Base-by-base conservation (phyloP, 2,329 filamentous ascomycete species). In the Talaromyces sp. region DNA sequence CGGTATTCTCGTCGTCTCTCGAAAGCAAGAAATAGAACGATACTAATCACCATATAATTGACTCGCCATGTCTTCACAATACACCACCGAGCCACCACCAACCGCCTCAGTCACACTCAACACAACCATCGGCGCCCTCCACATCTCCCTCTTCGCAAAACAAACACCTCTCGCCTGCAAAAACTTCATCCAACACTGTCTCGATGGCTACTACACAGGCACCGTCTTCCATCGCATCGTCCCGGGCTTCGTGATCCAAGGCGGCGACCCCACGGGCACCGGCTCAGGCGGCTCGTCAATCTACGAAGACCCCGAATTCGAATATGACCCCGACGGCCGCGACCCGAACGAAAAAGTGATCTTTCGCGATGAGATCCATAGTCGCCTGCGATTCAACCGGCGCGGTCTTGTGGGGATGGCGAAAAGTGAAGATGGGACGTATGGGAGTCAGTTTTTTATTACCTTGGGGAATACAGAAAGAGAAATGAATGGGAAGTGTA, bases 381-480 rank as follows among this genome's bases (percentile, higher is more conserved):
- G 90, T 71, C 86, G 95, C 36, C 83, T 99, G 70, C 96, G 96
- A 77, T 98, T 95, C 83, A 98, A 96, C 72, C 85, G 95, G 58
- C 85, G 95, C 67, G 95, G 95, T 0, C 80, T 98, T 71, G 79
- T 99, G 71, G 95, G 91, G n/a, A 97, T 98, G 93, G 95, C 95
- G 31, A 98, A 98, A 77, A 79, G 78, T 47, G 79, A 80, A 61
- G 79, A 80, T 67, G 89, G 93, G 54, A 91, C 91, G 63, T 98
- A 98, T 80, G 91, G 92, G 38, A 97, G 92, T 77, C 95, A 99
- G 78, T 98, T 98, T 83, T 99, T 99, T 81, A 89, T 99, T 68
- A 98, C 95, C 0, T 80, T 99, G 62, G 93, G 88, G 68, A 83
- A 83, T 63, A 93, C 90, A 74, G 84, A 93, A 27, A 89, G 92